Evolutionary conservation across 2,329 filamentous ascomycete genomes (phyloP).

Genomic region (Fusarium azukiicola): DNA sequence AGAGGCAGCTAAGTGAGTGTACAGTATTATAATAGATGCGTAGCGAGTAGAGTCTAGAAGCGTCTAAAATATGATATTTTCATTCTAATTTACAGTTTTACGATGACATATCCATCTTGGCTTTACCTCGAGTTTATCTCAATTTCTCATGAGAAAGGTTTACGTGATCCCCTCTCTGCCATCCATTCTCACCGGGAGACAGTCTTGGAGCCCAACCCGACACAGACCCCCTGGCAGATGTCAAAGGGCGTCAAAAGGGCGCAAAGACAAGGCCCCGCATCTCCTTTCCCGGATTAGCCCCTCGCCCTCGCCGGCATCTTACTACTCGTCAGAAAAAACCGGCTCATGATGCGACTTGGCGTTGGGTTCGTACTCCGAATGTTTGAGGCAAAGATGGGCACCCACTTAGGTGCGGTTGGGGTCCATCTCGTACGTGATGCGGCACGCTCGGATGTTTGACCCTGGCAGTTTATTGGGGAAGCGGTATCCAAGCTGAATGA

Average conservation of each 20-base stretch:
- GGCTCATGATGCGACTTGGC: constrained; percentile 11
- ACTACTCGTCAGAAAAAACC: neutral
- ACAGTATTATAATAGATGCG: too few species aligned
- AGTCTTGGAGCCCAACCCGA: neutral
- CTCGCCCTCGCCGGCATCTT: neutral
- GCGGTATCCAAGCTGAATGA: neutral
- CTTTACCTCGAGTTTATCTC: too few species aligned
- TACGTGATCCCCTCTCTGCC: too few species aligned
- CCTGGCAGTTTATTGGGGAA: neutral
- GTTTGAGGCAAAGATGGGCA: neutral
- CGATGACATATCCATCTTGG: too few species aligned
- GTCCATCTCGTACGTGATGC: constrained; percentile 1
- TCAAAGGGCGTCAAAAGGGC: neutral
- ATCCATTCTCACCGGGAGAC: neutral
- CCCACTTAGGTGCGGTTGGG: neutral
- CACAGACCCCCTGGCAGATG: neutral
- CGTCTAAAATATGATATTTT: too few species aligned
- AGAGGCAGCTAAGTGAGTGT: too few species aligned
- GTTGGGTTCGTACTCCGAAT: neutral
- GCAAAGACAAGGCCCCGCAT: neutral
- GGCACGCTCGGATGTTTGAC: neutral
- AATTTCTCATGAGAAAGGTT: too few species aligned
- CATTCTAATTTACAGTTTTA: too few species aligned
- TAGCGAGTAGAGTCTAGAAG: too few species aligned
- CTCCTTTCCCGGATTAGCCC: constrained; percentile 1